phyloP scores from a whole-genome alignment of 768 basidiomycete species.

The Suillus lakei region DNA sequence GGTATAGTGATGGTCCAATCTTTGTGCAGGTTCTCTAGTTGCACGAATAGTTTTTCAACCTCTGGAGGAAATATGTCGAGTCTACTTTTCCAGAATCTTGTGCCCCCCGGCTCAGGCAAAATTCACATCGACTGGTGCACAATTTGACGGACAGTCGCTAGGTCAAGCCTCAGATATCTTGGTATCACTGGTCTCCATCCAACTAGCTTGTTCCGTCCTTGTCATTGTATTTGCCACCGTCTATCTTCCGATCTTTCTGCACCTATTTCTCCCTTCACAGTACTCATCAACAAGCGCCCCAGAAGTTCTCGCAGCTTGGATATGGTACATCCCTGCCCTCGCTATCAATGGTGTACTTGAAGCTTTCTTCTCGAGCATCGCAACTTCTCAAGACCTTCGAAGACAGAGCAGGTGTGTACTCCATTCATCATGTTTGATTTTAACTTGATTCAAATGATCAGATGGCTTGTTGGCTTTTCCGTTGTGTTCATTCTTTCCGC shows the following conservation, averaged over 20 bases:
- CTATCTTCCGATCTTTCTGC: constrained; percentile 72
- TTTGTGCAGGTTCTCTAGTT: constrained; percentile 76
- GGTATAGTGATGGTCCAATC: constrained; percentile 2
- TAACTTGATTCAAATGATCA: constrained; percentile 24
- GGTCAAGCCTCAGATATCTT: constrained; percentile 56
- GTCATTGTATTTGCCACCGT: constrained; percentile 76
- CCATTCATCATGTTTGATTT: neutral
- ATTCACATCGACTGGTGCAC: neutral
- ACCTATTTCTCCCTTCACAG: constrained; percentile 69
- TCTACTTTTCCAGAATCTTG: constrained; percentile 81
- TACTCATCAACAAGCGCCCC: constrained; percentile 84
- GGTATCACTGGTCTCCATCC: constrained; percentile 63
- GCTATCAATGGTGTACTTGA: constrained; percentile 92
- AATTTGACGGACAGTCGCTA: constrained; percentile 23
- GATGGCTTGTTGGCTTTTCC: constrained; percentile 84
- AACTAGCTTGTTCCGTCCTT: constrained; percentile 68
- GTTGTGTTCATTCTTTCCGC: constrained; percentile 64
- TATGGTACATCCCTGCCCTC: constrained; percentile 89
- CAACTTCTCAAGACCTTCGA: constrained; percentile 66
- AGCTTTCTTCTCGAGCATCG: constrained; percentile 85
- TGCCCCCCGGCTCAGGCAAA: constrained; percentile 29
- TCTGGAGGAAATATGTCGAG: constrained; percentile 88
- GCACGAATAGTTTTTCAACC: constrained; percentile 95
- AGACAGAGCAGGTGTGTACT: constrained; percentile 61
- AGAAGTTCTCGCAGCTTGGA: constrained; percentile 74